Conservation (phyloP, 1,139 yeast genomes). For the Scheffersomyces cryptocercus region DNA sequence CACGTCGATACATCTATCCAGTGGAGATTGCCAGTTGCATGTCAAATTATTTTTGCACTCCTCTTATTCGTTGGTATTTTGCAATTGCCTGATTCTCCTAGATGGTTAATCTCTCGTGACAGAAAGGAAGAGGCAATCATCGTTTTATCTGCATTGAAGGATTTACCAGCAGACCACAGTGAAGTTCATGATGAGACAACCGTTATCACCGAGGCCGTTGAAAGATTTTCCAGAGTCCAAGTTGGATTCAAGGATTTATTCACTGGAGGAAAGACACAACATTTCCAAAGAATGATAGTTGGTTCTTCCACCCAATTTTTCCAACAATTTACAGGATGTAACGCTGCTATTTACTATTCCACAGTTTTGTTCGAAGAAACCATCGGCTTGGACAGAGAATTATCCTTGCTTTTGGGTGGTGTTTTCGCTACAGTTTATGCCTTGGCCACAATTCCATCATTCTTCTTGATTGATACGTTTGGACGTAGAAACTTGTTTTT, state of each 20-base stretch:
- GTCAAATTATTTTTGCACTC: constrained; percentile 40
- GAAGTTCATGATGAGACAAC: constrained; percentile 44
- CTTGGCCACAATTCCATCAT: constrained; percentile 61
- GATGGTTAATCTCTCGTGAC: constrained; percentile 65
- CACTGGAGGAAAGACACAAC: constrained; percentile 59
- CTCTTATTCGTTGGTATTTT: constrained; percentile 36
- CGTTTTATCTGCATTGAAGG: constrained; percentile 43
- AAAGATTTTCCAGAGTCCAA: constrained; percentile 38
- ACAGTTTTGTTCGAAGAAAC: constrained; percentile 62
- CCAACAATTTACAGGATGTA: constrained; percentile 66
- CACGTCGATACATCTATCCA: constrained; percentile 53
- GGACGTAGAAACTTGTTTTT: constrained; percentile 66
- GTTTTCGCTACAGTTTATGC: constrained; percentile 65
- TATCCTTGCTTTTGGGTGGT: constrained; percentile 63
- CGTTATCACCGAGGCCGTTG: constrained; percentile 43
- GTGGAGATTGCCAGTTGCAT: constrained; percentile 37
- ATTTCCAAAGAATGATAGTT: constrained; percentile 54
- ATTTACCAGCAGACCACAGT: constrained; percentile 41
- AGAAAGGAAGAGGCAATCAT: constrained; percentile 51
- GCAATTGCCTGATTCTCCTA: constrained; percentile 67
- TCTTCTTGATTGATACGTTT: constrained; percentile 61
- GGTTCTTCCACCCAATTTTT: constrained; percentile 68
- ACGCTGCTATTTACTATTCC: constrained; percentile 68
- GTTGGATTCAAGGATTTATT: constrained; percentile 52
- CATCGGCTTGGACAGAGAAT: constrained; percentile 49